These are phyloP conservation scores for Psidium guajava DNA, from an alignment of 345 rosid species.

Conservation along the genomic window DNA sequence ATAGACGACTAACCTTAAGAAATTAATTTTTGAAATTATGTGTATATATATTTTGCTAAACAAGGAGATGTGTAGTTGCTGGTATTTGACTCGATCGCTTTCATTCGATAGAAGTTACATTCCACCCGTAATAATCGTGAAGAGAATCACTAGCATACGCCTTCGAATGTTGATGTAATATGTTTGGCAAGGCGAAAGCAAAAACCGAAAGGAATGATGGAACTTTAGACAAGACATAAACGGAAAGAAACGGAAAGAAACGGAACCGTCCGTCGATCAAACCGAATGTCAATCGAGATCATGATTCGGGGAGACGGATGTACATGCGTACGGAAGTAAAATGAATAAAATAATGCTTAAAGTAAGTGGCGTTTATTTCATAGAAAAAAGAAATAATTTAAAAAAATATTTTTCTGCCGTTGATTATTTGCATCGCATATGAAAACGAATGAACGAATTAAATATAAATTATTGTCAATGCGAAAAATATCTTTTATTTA, in stretches of 20 bases:
- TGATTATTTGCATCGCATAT: too few relatives aligned
- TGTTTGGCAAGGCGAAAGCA: neutral
- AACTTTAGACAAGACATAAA: neutral
- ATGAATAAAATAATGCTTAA: neutral
- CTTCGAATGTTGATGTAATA: neutral
- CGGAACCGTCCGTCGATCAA: neutral
- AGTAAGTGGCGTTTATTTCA: too few relatives aligned
- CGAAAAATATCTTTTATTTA: too few relatives aligned
- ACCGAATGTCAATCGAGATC: neutral
- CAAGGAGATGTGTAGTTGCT: neutral
- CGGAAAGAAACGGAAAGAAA: neutral
- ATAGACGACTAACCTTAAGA: accelerated
- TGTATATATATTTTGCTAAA: too few relatives aligned
- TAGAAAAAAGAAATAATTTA: too few relatives aligned
- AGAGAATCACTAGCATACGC: neutral
- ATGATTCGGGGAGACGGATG: neutral
- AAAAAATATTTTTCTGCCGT: too few relatives aligned
- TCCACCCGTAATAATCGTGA: neutral
- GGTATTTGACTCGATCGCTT: neutral
- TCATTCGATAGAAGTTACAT: neutral
- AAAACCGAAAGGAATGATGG: neutral
- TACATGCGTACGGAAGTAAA: neutral
- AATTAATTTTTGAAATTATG: too few relatives aligned
- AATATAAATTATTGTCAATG: too few relatives aligned
- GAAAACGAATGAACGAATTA: too few relatives aligned